Base-by-base conservation (phyloP, 2,329 filamentous ascomycete species). In the Penicillium sp. region DNA sequence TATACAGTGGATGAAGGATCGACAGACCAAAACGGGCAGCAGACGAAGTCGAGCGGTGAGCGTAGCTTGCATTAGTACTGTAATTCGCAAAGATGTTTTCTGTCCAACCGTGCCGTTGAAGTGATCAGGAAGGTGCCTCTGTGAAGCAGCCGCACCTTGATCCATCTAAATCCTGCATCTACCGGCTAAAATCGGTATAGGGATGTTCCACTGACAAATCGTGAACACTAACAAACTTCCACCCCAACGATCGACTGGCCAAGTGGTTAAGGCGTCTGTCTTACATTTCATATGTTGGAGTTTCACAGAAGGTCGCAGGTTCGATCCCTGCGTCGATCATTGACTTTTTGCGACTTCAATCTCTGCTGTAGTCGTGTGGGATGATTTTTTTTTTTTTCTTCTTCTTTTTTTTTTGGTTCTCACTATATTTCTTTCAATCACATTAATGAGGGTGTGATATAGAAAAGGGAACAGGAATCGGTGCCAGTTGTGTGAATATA, bases 181-280 rank as follows among this genome's bases (percentile, higher is more conserved):
- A 24, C 24, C 5, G 24, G 24, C 24, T 7, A 1, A 1, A n/a
- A n/a, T n/a, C n/a, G n/a, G n/a, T n/a, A n/a, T n/a, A n/a, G n/a
- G n/a, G n/a, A n/a, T n/a, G n/a, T n/a, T 24, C 24, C 5, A 24
- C 24, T 24, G 24, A 24, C 6, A 6, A 7, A 24, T 24, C 24
- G 6, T 24, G 24, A 24, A 7, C 8, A 24, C 8, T 24, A 24
- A 24, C 24, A 24, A 7, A 24, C 24, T 3, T n/a, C 18, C 48
- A 43, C 2, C 16, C 16, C 29, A 51, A 37, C 6, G 40, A 56
- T 37, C 53, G 48, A 56, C 47, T 56, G 53, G 49, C 49, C 40
- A 52, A 56, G 37, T 53, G 43, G 50, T 53, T 53, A 53, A 53
- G 50, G 50, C 50, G 50, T 53, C 50, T 48, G 50, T 53, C 50